Conservation (phyloP, 2,329 filamentous ascomycete species). For the Helicocarpus griseus region DNA sequence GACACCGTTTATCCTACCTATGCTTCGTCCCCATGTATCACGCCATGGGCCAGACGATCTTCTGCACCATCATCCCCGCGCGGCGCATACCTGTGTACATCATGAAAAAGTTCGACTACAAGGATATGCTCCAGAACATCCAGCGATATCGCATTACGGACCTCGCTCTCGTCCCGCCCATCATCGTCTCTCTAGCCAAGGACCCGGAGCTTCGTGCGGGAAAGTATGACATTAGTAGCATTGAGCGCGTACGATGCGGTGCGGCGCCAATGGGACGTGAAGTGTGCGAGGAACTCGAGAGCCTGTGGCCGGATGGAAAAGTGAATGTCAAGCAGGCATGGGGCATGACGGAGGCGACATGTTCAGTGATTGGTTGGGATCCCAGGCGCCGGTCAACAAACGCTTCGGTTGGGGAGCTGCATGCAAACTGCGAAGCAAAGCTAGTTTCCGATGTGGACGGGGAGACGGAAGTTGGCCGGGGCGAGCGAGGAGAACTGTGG, state of each 20-base stretch:
- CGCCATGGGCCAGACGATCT: slow-evolving; percentile 62
- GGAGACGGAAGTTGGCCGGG: slow-evolving; percentile 40
- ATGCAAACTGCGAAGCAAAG: slow-evolving; percentile 58
- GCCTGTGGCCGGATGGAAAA: slow-evolving; percentile 38
- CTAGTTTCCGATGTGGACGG: slow-evolving; percentile 44
- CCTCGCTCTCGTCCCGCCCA: slow-evolving; percentile 61
- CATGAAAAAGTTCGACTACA: slow-evolving; percentile 68
- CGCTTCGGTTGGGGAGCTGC: slow-evolving; percentile 54
- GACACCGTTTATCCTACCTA: slow-evolving; percentile 25
- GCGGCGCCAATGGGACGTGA: slow-evolving; percentile 57
- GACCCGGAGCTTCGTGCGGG: slow-evolving; percentile 51
- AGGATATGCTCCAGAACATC: slow-evolving; percentile 58
- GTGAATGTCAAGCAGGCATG: slow-evolving; percentile 60
- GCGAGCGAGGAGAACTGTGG: slow-evolving; percentile 60
- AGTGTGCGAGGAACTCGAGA: slow-evolving; percentile 48
- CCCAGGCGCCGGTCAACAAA: slow-evolving; percentile 36
- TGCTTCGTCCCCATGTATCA: slow-evolving; percentile 71
- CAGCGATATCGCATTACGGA: slow-evolving; percentile 58
- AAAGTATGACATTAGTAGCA: slow-evolving; percentile 57
- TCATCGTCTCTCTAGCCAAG: slow-evolving; percentile 64
- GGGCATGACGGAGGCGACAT: slow-evolving; percentile 65
- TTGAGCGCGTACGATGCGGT: slow-evolving; percentile 52
- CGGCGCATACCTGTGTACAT: slow-evolving; percentile 55
- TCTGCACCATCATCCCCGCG: slow-evolving; percentile 45
- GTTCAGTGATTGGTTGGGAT: slow-evolving; percentile 39